These are phyloP conservation scores for Suillus luteus DNA, from an alignment of 768 basidiomycete genomes.

Conservation along the genomic window DNA sequence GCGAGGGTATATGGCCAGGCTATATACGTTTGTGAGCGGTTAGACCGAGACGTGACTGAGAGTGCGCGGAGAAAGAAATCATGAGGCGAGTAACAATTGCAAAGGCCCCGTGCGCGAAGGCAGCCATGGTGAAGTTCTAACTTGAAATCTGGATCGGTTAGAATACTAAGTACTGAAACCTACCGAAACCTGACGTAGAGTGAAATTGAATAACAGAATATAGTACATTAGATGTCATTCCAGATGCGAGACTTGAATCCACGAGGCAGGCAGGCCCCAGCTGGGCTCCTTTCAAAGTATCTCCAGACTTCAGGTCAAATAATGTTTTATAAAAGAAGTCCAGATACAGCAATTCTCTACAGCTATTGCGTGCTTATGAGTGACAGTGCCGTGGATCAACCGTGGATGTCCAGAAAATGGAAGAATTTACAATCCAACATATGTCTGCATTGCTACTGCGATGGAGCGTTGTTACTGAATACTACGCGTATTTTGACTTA, in stretches of 20 bases:
- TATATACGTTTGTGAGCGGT: background rate
- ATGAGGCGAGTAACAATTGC: background rate
- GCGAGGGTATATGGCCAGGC: background rate
- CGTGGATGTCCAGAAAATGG: conserved; percentile 9
- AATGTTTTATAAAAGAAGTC: conserved; percentile 10
- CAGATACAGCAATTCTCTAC: conserved; percentile 24
- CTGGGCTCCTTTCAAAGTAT: background rate
- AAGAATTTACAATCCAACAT: conserved; percentile 18
- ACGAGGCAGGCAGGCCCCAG: background rate
- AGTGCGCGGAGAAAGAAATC: background rate
- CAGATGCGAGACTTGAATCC: background rate
- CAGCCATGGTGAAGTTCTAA: background rate
- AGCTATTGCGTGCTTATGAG: conserved; percentile 8
- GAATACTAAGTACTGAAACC: too few relatives aligned
- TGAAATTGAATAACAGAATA: background rate
- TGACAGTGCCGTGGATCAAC: conserved; percentile 8
- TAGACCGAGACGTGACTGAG: background rate
- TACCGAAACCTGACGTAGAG: background rate
- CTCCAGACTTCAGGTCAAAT: conserved; percentile 15
- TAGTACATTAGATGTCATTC: background rate
- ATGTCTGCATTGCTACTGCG: conserved; percentile 20
- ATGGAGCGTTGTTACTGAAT: conserved; percentile 1
- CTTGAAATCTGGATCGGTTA: background rate
- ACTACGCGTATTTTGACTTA: conserved; percentile 20
- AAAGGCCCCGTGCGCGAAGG: background rate